A percentile compares a stretch with the other conserved stretches of the same genome.
phyloP scores from a whole-genome alignment of 441 rosid species.

The Codiaeum variegatum region DNA sequence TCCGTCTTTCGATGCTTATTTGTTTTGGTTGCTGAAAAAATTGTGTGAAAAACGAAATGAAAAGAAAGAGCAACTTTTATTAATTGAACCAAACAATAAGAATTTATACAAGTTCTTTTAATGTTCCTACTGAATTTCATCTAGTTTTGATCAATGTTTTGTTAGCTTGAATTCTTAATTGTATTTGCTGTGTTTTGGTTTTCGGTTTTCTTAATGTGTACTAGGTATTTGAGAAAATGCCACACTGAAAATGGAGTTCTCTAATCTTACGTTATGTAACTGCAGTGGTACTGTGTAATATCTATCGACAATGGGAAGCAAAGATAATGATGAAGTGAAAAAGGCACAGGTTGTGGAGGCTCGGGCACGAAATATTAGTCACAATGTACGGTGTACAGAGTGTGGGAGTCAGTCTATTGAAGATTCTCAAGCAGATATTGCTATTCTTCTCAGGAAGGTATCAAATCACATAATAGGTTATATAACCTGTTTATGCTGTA shows the following conservation, averaged over 20 bases:
- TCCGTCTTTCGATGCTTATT: not conserved
- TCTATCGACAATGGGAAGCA: constrained; percentile 43
- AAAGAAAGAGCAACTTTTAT: not conserved
- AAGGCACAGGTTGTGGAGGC: constrained; percentile 63
- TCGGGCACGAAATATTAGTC: constrained; percentile 86
- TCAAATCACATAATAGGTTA: not conserved
- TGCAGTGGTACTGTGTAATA: constrained; percentile 16
- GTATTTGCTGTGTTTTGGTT: too few species aligned
- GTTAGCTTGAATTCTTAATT: not conserved
- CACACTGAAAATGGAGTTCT: not conserved
- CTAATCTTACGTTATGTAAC: not conserved
- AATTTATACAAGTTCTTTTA: not conserved
- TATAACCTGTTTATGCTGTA: not conserved
- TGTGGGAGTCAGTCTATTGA: constrained; percentile 97
- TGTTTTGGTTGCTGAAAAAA: not conserved
- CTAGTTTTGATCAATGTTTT: not conserved
- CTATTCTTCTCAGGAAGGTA: constrained; percentile 85
- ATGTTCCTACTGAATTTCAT: not conserved
- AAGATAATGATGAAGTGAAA: constrained; percentile 69
- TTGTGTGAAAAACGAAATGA: not conserved
- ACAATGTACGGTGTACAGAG: constrained; percentile 88
- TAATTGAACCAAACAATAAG: not conserved
- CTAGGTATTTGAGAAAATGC: constrained; percentile 35
- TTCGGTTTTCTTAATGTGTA: not conserved
- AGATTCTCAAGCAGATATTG: constrained; percentile 96